Evolutionary conservation across 441 rosid species (phyloP), one percentile per base, ranked within the genome.

Genomic region (Populus hybrid): DNA sequence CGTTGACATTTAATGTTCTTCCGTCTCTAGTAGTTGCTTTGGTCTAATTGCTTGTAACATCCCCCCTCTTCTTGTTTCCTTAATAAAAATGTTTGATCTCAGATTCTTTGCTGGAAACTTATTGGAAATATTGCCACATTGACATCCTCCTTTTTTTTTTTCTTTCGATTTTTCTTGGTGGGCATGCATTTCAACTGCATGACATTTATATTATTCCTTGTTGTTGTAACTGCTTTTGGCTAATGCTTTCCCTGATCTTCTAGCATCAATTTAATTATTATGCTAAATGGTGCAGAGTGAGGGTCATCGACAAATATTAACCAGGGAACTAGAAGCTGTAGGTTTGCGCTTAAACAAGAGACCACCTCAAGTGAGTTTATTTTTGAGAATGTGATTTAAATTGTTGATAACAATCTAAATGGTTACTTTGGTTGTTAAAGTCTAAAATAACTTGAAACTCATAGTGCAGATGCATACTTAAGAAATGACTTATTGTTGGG

Each of bases 301-400:
- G 87, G 97, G 99, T 76, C 99, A 96, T 85, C 92, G 98, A 70
- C 99, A 96, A 81, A 96, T 96, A 74, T 78, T 96, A 89, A 96
- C 98, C 0, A 93, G 68, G 88, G 98, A 96, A 84, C 87, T 96
- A 79, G 99, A 94, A 84, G 98, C 98, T 74, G 99, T 96, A 74
- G 99, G 99, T 70, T 89, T 94, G 89, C 98, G 98, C 73, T 89
- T 96, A 76, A 96, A 96, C 87, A 96, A 94, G 88, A 88, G 86
- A 85, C 99, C 98, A 28, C 99, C 98, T 81, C 98, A 93, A 75
- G 98, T 96, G 86, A 88, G 90, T 76, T 50, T 50, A 50, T 14
- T 50, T 45, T 14, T 14, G 56, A 45, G 7, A 45, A 45, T 45
- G 7, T 45, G 18, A 45, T 45, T 14, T 50, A 14, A 50, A 50